Base-by-base conservation (phyloP, 139 green algal species). In the Pseudopediastrum boryanum region DNA sequence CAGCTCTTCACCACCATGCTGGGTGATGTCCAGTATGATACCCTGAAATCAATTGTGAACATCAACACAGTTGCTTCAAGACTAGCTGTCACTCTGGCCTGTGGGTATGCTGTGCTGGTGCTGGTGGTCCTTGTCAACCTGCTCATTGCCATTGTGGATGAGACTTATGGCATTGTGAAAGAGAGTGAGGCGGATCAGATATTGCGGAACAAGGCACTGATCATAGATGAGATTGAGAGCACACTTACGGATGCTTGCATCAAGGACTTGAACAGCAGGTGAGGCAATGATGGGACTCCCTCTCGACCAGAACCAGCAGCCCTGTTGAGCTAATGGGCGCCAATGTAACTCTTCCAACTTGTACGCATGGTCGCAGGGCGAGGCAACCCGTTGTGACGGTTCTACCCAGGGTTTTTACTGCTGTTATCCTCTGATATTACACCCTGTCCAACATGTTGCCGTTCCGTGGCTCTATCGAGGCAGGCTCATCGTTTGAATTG, bases 1-100 rank as follows among this genome's bases (percentile, higher is more conserved):
- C 73, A 85, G 63, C 72, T 85, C n/a, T 85, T 81, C 72, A 85
- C 69, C 42, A 80, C 75, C 43, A 85, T 85, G 80, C 71, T 75
- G 36, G 80, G 80, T 41, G 80, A 81, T 56, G 46, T 85, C n/a
- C 61, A 74, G 23, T 81, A 74, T 48, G 46, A 36, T 27, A 81
- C 74, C 4, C 62, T 81, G 25, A 74, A 81, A 63, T 64, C 61
- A 35, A 81, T 81, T 36, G 48, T 74, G 35, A 67, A 52, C 16
- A 44, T 81, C 33, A 66, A 81, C 74, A 81, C 74, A 46, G 74
- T 78, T 16, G 74, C 74, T n/a, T 51, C 31, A 23, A 36, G 74
- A 19, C 74, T 81, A 36, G 74, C 74, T 7, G 74, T 81, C 19
- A 63, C 43, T 13, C 35, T 81, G 35, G 74, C 74, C 4, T 36